These are phyloP conservation scores for Aspergillus baeticus DNA, from an alignment of 495 filamentous ascomycete species.

Conservation along the genomic window DNA sequence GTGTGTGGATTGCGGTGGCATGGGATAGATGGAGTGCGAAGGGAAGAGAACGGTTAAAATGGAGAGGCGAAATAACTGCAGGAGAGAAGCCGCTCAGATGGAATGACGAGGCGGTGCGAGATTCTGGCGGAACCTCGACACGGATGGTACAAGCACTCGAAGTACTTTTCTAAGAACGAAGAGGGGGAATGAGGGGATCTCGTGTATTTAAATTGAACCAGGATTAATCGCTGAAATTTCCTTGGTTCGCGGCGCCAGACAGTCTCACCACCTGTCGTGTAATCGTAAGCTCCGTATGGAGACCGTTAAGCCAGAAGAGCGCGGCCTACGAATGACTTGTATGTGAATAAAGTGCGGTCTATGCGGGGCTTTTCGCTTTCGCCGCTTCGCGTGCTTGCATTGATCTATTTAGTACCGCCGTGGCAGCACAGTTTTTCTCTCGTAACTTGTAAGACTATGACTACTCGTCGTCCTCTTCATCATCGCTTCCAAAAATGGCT, in stretches of 20 bases:
- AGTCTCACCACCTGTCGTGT: conserved; percentile 7
- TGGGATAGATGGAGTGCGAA: neutral
- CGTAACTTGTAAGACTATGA: neutral
- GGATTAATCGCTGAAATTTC: neutral
- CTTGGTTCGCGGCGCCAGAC: neutral
- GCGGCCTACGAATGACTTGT: too few species aligned
- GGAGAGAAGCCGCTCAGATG: neutral
- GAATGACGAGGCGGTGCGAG: neutral
- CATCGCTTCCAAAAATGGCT: conserved; percentile 89
- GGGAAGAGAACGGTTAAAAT: conserved; percentile 11
- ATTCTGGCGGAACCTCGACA: too few species aligned
- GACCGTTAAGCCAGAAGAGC: neutral
- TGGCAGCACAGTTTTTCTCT: neutral
- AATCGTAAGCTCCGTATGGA: neutral
- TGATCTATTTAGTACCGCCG: neutral
- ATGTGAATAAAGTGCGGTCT: too few species aligned
- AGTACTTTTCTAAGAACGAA: neutral
- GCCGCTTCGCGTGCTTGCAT: neutral
- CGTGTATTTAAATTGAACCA: too few species aligned
- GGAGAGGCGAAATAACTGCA: conserved; percentile 7
- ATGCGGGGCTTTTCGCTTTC: neutral
- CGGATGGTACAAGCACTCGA: neutral
- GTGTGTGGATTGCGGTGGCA: neutral
- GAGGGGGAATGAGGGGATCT: neutral
- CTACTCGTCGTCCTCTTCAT: conserved; percentile 54